Evolutionary conservation across 202 grass and related monocot genomes (phyloP).

Genomic region (Bolboschoenoplectus hybrid): DNA sequence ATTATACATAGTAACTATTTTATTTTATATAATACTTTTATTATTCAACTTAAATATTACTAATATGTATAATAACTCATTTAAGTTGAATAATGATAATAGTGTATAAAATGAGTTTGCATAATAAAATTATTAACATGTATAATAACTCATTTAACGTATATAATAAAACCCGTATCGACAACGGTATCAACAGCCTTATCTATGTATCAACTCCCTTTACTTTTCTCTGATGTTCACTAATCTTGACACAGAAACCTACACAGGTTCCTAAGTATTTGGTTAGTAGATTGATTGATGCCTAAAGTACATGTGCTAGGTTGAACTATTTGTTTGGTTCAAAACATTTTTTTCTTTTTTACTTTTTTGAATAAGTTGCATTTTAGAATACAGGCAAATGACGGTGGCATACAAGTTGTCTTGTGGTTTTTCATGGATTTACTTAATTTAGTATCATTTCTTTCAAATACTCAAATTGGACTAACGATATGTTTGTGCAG

Average conservation of each 20-base stretch:
- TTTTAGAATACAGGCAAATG: not conserved
- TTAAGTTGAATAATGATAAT: no score
- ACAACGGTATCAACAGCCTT: no score
- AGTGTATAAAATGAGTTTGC: no score
- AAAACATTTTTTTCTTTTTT: not conserved
- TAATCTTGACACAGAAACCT: not conserved
- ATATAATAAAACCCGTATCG: no score
- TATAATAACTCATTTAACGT: no score
- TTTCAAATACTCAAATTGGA: not conserved
- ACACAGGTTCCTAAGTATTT: not conserved
- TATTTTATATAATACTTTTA: no score
- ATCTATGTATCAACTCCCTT: not conserved
- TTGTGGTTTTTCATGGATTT: conserved; percentile 9
- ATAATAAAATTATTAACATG: no score
- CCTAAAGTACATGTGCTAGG: not conserved
- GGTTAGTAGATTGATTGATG: not conserved
- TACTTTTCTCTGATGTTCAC: not conserved
- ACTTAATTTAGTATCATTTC: not conserved
- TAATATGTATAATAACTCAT: no score
- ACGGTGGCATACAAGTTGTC: not conserved
- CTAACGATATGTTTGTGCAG: conserved; percentile 51
- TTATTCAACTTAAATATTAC: no score
- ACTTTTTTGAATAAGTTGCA: not conserved
- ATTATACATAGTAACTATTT: no score
- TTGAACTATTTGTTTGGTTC: not conserved